Evolutionary conservation across 768 basidiomycete genomes (phyloP).

Genomic region (Lentinus tigrinus): DNA sequence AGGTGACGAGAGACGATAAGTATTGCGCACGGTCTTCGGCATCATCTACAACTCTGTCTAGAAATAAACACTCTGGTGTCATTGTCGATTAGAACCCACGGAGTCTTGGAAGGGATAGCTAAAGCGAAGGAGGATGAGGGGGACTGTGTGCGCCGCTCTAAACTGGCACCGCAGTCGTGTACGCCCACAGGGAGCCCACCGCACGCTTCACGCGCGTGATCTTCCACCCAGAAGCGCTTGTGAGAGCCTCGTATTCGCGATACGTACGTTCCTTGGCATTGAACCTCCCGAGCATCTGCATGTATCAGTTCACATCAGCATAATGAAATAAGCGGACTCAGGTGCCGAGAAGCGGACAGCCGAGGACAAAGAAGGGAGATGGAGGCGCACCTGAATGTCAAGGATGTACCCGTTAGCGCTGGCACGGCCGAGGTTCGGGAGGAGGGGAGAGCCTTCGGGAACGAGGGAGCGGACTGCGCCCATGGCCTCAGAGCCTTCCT

Average conservation of each 20-base stretch:
- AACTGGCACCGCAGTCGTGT: conserved; percentile 50
- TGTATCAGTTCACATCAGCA: neutral
- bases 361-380: too few species aligned
- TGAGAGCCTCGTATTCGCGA: conserved; percentile 54
- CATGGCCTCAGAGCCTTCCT: neutral
- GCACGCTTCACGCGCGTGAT: conserved; percentile 56
- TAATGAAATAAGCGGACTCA: neutral
- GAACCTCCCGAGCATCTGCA: conserved; percentile 65
- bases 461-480: conserved; percentile 12
- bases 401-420: conserved; percentile 9
- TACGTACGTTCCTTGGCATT: conserved; percentile 69
- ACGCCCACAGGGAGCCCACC: conserved; percentile 64
- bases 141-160: too few species aligned
- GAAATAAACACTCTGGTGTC: too few species aligned
- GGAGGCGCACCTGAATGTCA: conserved; percentile 7
- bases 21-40: too few species aligned
- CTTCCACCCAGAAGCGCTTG: conserved; percentile 64
- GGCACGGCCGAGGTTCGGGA: conserved; percentile 10
- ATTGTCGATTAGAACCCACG: too few species aligned
- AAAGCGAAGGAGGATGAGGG: too few species aligned
- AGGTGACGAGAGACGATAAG: too few species aligned
- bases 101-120: too few species aligned
- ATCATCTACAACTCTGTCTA: too few species aligned
- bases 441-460: conserved; percentile 6
- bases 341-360: too few species aligned